Base-by-base conservation (phyloP, 2,329 filamentous ascomycete species). In the Diaporthe citri region DNA sequence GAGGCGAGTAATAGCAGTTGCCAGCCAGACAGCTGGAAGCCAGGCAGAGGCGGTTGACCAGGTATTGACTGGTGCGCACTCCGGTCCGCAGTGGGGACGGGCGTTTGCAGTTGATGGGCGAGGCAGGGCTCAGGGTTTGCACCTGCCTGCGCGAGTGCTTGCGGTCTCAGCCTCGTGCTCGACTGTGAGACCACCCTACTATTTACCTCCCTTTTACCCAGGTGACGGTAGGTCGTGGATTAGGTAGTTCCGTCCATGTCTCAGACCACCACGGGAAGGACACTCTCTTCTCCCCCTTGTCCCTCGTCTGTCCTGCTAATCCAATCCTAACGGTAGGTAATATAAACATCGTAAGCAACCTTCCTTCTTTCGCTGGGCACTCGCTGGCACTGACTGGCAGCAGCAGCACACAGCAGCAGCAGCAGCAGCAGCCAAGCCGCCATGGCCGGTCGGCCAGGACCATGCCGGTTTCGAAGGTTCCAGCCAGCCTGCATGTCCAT, bases 401-500 rank as follows among this genome's bases (percentile, higher is more conserved):
- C 10, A 13, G 13, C 36, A 39, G 48, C 48, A 25, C 48, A 13
- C 36, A 39, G 48, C 48, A 25, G 22, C 55, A 10, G 17, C 56
- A n/a, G 56, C 56, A 59, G 2, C 56, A 66, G 60, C 60, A 15
- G 60, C 60, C 60, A 66, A 66, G 60, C 43, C 60, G 60, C 43
- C 43, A 67, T 25, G 62, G 46, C 46, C 34, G 62, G 46, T 67
- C 43, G 62, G 62, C 43, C 43, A 67, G 62, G 62, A 52, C 62
- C 43, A 67, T 51, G 62, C 62, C 62, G 62, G 62, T 67, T 67
- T 66, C 60, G 60, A 66, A n/a, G 41, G 60, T 34, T 66, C 60
- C 60, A 51, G 60, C 60, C 60, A 51, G 60, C 41, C 43, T 48
- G 43, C 60, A 43, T 60, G 31, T 9, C 31, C 36, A 60, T 25